Evolutionary conservation across 257 asterid species (phyloP), one percentile per base, ranked within the genome.

Genomic region (Lithospermum erythrorhizon): DNA sequence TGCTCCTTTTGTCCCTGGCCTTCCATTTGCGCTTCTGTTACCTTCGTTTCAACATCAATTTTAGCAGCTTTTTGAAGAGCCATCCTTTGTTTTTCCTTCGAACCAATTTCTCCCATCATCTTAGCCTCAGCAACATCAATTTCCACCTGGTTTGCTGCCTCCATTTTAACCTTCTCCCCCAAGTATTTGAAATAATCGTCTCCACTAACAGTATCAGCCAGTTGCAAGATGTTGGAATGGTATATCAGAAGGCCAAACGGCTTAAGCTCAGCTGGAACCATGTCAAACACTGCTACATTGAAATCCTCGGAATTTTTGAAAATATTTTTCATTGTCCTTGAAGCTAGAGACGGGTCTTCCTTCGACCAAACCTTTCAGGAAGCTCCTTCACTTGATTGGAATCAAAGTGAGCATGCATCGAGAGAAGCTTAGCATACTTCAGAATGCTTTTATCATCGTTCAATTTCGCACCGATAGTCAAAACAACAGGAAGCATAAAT

Each of bases 101-200:
- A 1, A 8, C 59, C 59, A 6, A 55, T 21, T 27, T 55, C 59
- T 0, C 59, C 59, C 18, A 21, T 55, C 59, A 55, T 55, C 59
- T 21, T 55, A 9, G 59, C 59, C 32, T 55, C 59, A 9, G 59
- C 14, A 55, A 55, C 59, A 55, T 55, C 59, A 55, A 55, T 21
- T 21, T 55, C 22, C 16, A 32, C 59, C 29, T 55, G 59, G 32
- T 55, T 55, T 23, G 59, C 59, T 5, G 59, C 59, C 25, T 21
- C 59, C 59, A 55, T 55, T 18, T 55, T 30, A 55, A 21, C n/a
- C 29, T 55, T 55, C 7, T 55, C 32, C 3, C 59, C 59, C 59
- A 55, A 23, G 32, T 55, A 55, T 0, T 30, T 21, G 32, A 55
- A 55, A 18, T 55, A 55, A 30, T 55, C 59, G 7, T 55, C 32